These are phyloP conservation scores for Diddensiella caesifluorescens DNA, from an alignment of 805 yeast species.

Conservation along the genomic window DNA sequence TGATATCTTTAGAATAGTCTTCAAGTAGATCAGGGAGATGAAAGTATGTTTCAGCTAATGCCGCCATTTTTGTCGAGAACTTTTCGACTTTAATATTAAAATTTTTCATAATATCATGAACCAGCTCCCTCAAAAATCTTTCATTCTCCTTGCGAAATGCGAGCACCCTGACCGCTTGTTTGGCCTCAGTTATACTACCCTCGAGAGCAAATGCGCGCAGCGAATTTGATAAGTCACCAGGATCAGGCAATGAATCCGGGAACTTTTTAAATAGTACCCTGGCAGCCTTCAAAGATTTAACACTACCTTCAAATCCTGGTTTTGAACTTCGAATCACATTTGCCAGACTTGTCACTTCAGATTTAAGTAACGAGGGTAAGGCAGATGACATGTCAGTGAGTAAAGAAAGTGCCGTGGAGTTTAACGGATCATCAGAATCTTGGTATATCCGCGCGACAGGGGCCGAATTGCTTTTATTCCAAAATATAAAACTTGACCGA, in stretches of 20 bases:
- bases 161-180: slow-evolving; percentile 56
- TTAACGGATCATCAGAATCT: slow-evolving; percentile 31
- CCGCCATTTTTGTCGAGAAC: slow-evolving; percentile 53
- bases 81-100: slow-evolving; percentile 1
- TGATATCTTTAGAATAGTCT: slow-evolving; percentile 51
- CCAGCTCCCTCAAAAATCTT: slow-evolving; percentile 36
- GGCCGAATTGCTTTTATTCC: slow-evolving; percentile 59
- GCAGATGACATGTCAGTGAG: slow-evolving; percentile 54
- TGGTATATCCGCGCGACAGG: slow-evolving; percentile 46
- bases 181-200: slow-evolving; percentile 60
- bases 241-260: slow-evolving; percentile 44
- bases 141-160: slow-evolving; percentile 44
- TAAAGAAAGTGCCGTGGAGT: slow-evolving; percentile 44
- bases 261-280: slow-evolving; percentile 52
- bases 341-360: slow-evolving; percentile 50
- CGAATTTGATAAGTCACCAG: slow-evolving; percentile 40
- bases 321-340: slow-evolving; percentile 33
- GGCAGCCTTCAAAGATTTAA: slow-evolving; percentile 51
- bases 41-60: slow-evolving; percentile 54
- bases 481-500: slow-evolving; percentile 55
- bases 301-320: slow-evolving; percentile 27
- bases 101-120: slow-evolving; percentile 24
- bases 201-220: slow-evolving; percentile 42
- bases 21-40: slow-evolving; percentile 46
- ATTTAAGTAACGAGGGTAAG: slow-evolving; percentile 59